These are phyloP conservation scores for Trichoderma sp. DNA, from an alignment of 2,329 filamentous ascomycete species.

Conservation along the genomic window DNA sequence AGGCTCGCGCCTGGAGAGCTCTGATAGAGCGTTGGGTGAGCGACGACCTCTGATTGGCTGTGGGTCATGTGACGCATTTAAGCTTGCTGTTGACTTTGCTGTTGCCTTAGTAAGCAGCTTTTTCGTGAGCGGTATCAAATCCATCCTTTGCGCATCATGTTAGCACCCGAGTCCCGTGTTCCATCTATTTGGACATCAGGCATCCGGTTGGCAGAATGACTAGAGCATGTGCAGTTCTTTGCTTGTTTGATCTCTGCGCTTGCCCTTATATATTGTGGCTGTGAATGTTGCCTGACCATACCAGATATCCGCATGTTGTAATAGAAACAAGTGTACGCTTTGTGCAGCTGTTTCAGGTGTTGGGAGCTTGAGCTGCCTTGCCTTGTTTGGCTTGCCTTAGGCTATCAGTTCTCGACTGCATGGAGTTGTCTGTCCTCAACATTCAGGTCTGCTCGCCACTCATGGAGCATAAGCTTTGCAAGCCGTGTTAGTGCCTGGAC, in stretches of 20 bases:
- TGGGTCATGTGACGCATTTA: constrained; percentile 15
- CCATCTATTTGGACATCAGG: background rate
- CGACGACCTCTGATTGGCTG: constrained; percentile 12
- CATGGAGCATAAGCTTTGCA: constrained; percentile 17
- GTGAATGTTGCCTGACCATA: background rate
- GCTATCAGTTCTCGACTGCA: constrained; percentile 5
- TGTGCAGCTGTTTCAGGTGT: background rate
- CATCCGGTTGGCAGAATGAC: background rate
- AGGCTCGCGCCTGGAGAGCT: constrained; percentile 22
- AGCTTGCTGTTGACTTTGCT: background rate
- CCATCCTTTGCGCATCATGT: background rate
- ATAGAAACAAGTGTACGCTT: background rate
- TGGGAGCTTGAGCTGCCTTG: background rate
- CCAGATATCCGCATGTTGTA: background rate
- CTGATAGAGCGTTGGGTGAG: constrained; percentile 17
- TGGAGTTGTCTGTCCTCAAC: background rate
- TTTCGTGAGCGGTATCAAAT: background rate
- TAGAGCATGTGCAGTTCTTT: background rate
- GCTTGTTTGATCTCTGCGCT: background rate
- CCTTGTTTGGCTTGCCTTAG: too few relatives aligned
- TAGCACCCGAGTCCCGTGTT: background rate
- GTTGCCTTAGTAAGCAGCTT: constrained; percentile 1
- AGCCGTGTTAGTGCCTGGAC: background rate
- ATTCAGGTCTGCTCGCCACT: background rate
- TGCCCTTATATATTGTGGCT: too few relatives aligned